Conservation (phyloP, 2,329 filamentous ascomycete genomes). For the Trichoderma sp. region DNA sequence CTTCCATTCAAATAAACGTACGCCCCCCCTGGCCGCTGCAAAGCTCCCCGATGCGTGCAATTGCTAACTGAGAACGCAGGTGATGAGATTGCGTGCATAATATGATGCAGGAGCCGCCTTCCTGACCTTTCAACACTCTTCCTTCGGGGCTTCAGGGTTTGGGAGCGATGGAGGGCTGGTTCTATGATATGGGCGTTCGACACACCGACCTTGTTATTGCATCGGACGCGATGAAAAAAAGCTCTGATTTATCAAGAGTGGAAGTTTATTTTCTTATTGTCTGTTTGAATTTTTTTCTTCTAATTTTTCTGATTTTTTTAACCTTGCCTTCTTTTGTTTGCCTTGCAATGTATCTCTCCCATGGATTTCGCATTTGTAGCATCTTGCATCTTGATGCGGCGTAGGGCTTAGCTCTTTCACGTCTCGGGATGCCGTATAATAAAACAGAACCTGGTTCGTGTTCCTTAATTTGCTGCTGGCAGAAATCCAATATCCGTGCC, state of each 20-base stretch:
- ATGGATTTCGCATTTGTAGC: not conserved
- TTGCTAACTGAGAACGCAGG: slow-evolving; percentile 53
- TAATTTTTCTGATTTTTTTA: not conserved
- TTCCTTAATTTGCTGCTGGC: not conserved
- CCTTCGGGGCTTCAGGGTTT: slow-evolving; percentile 87
- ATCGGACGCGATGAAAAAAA: slow-evolving; percentile 95
- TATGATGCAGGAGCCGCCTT: slow-evolving; percentile 73
- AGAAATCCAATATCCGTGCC: not conserved
- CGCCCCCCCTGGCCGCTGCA: slow-evolving; percentile 43
- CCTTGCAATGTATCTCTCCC: not conserved
- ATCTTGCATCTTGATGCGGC: not conserved
- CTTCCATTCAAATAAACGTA: slow-evolving; percentile 99
- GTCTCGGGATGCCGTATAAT: not conserved
- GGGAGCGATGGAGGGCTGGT: slow-evolving; percentile 59
- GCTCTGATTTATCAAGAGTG: slow-evolving; percentile 73
- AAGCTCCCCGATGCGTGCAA: not conserved
- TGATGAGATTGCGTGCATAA: slow-evolving; percentile 99
- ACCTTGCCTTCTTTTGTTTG: not conserved
- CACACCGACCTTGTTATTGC: slow-evolving; percentile 96
- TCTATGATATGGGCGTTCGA: slow-evolving; percentile 98
- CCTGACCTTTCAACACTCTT: slow-evolving; percentile 74
- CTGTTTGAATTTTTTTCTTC: slow-evolving; percentile 11
- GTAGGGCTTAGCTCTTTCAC: not conserved
- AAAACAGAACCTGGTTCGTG: not conserved
- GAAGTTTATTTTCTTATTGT: slow-evolving; percentile 28